phyloP scores from a whole-genome alignment of 2,329 filamentous ascomycete genomes.

The Aspergillus ustus region DNA sequence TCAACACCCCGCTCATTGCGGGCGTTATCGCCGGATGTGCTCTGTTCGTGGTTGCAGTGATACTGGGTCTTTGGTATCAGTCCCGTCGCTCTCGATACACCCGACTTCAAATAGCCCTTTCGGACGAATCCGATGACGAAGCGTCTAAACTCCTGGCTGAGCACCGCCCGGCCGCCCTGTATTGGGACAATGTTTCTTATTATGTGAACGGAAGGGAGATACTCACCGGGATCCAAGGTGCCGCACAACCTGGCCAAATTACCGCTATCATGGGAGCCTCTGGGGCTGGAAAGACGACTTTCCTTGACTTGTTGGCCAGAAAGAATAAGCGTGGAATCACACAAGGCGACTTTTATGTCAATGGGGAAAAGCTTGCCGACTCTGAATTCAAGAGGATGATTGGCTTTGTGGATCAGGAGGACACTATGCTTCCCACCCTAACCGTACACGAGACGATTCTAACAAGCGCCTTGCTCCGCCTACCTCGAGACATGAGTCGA shows the following conservation, averaged over 20 bases:
- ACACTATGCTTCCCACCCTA: conserved; percentile 92
- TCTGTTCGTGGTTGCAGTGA: conserved; percentile 85
- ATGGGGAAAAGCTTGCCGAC: conserved; percentile 86
- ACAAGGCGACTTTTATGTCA: conserved; percentile 84
- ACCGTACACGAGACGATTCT: conserved; percentile 98
- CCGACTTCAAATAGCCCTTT: conserved; percentile 74
- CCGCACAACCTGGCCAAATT: conserved; percentile 92
- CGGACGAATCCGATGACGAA: conserved; percentile 88
- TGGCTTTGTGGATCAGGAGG: conserved; percentile 97
- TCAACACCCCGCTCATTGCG: conserved; percentile 96
- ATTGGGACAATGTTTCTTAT: conserved; percentile 88
- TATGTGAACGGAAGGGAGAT: conserved; percentile 86
- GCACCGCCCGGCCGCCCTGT: conserved; percentile 86
- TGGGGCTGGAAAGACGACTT: conserved; percentile 95
- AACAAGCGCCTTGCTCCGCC: conserved; percentile 85
- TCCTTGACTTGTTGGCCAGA: conserved; percentile 90
- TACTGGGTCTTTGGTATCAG: conserved; percentile 84
- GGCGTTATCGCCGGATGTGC: conserved; percentile 85
- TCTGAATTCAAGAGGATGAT: conserved; percentile 87
- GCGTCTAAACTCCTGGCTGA: conserved; percentile 83
- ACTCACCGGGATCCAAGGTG: conserved; percentile 76
- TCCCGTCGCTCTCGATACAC: conserved; percentile 69
- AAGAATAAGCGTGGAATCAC: conserved; percentile 92
- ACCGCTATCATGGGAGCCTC: conserved; percentile 98
- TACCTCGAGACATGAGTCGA: conserved; percentile 90